A percentile compares a stretch with the other conserved stretches of the same genome.
Conservation (phyloP, 2,329 filamentous ascomycete genomes). For the Sporothrix pallida region DNA sequence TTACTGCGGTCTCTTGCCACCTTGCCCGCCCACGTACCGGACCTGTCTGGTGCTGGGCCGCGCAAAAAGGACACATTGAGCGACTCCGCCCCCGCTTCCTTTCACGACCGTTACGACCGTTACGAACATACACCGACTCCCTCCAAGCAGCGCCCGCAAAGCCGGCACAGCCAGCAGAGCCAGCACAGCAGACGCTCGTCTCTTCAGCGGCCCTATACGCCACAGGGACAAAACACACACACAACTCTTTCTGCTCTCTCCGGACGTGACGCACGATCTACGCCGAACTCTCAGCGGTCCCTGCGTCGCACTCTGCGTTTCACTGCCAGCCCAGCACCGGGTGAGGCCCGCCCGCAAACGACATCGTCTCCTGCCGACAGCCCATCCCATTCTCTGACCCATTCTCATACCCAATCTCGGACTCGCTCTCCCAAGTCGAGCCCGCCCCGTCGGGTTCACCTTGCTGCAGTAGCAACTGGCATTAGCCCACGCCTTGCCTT, state of each 20-base stretch:
- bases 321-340: slow-evolving; percentile 52
- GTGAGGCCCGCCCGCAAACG: slow-evolving; percentile 18
- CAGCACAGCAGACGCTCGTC: slow-evolving; percentile 49
- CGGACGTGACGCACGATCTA: slow-evolving; percentile 48
- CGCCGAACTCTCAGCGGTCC: slow-evolving; percentile 55
- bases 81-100: slow-evolving; percentile 32
- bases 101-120: slow-evolving; percentile 62
- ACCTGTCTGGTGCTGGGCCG: slow-evolving; percentile 36
- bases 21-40: slow-evolving; percentile 37
- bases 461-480: slow-evolving; percentile 56
- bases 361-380: slow-evolving; percentile 4
- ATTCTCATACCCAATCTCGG: background rate
- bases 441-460: slow-evolving; percentile 48
- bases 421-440: background rate
- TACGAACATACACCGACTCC: slow-evolving; percentile 53
- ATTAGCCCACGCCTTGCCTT: slow-evolving; percentile 53
- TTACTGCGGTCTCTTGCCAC: slow-evolving; percentile 32
- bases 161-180: slow-evolving; percentile 42
- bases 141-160: slow-evolving; percentile 25
- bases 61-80: slow-evolving; percentile 35
- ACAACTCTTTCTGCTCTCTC: slow-evolving; percentile 14
- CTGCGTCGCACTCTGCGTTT: slow-evolving; percentile 61
- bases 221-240: slow-evolving; percentile 34
- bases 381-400: slow-evolving; percentile 2
- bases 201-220: slow-evolving; percentile 46